Evolutionary conservation across 768 basidiomycete species (phyloP), one percentile per base, ranked within the genome.

Genomic region (Paxillus ammoniavirescens): DNA sequence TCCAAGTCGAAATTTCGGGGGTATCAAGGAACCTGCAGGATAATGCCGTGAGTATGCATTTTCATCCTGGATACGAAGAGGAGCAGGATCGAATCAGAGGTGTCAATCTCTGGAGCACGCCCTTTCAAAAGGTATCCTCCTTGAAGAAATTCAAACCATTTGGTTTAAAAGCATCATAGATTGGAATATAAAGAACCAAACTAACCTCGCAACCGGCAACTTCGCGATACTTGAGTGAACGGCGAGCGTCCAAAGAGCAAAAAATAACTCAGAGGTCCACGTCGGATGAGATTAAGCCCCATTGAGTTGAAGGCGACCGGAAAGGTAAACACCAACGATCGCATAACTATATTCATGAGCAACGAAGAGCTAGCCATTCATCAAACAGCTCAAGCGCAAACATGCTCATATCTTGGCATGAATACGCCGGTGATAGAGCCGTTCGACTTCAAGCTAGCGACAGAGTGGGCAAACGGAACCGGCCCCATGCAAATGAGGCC

Each of bases 301-400:
- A 89, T 91, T 91, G 82, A 79, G 89, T 89, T 88, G 78, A 82
- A 72, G 78, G 78, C 75, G 35, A 30, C 31, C 57, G 47, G 61
- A 55, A 54, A 53, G 58, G 8, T 41, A 61, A 66, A 64, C 54
- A 69, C 75, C 77, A 57, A 79, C 84, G 83, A 90, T 84, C 89
- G 89, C 82, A 91, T 91, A 81, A 88, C 89, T 91, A 68, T 90
- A 73, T 77, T 84, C 85, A 91, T 87, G 89, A 91, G 88, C 79
- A 91, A 89, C 82, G 64, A 71, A 55, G 59, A 72, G 77, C 77
- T 68, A 69, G 59, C 63, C 67, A 65, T 69, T 73, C 57, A 56
- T 63, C 56, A 57, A 47, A 56, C 67, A 69, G 67, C 68, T 72
- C 79, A 73, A 80, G 75, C 80, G 73, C 72, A 71, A 63, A 68